Base-by-base conservation (phyloP, 2,329 filamentous ascomycete genomes). In the Aspergillus ruber region DNA sequence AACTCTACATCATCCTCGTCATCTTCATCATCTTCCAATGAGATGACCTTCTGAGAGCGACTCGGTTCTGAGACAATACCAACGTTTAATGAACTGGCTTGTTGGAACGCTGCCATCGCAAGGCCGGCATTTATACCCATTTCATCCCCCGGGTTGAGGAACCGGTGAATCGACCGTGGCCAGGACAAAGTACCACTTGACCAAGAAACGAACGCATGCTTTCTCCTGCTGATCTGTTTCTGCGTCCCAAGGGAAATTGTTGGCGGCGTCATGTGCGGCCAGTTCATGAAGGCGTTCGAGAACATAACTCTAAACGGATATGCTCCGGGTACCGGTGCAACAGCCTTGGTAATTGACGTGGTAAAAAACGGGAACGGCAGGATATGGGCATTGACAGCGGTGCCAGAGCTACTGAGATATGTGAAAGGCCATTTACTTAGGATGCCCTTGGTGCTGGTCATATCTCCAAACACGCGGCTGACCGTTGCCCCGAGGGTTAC, bases 101-200 rank as follows among this genome's bases (percentile, higher is more conserved):
- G 56, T 4, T 48, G 47, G 3, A 53, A 44, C 17, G 52, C 48
- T 18, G 53, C 45, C 17, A 59, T 51, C 5, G 54, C 47, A 17
- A 52, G 48, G 20, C 57, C 53, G 8, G 53, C 36, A n/a, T 58
- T 52, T 46, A 59, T 49, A 6, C 58, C 59, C 18, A 66, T 46
- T 18, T 50, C 49, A 38, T 53, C 48, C 44, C 63, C 52, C 5
- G 57, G 56, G 6, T 53, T 50, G 13, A 64, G 51, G 6, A 67
- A 35, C 6, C 50, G 45, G 29, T 54, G 54, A 15, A 66, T 21
- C 12, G 56, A 41, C 6, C 44, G 29, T 9, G 69, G 68, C 69
- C 69, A 72, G 1, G 41, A 21, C 20, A 65, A 43, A n/a, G 57
- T 50, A n/a, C 69, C 69, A 50, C 64, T 71, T 4, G 62, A 61